These are phyloP conservation scores for Peterozyma toletana DNA, from an alignment of 805 yeast species.

Conservation along the genomic window DNA sequence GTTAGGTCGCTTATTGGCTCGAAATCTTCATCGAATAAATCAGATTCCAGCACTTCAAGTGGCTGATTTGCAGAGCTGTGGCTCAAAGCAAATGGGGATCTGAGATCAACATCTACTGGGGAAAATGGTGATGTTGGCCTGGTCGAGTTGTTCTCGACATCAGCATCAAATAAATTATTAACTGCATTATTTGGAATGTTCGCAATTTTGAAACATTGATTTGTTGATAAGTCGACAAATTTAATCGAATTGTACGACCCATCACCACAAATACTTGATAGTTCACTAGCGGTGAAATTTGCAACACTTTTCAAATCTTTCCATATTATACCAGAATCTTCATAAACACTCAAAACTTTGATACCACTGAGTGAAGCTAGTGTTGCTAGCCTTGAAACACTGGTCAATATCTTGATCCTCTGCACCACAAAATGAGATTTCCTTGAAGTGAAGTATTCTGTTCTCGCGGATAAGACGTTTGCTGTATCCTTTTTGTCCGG, in stretches of 20 bases:
- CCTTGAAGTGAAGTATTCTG: conserved; percentile 30
- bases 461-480: conserved; percentile 21
- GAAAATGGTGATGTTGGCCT: conserved; percentile 11
- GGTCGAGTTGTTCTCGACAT: conserved; percentile 3
- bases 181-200: conserved; percentile 5
- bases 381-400: conserved; percentile 24
- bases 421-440: conserved; percentile 35
- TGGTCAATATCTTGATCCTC: conserved; percentile 27
- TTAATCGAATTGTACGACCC: conserved; percentile 14
- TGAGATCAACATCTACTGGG: conserved; percentile 7
- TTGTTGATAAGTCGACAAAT: conserved; percentile 13
- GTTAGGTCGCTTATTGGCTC: conserved; percentile 7
- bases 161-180: neutral
- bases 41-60: too few relatives aligned
- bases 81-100: neutral
- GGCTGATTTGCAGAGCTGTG: neutral
- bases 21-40: neutral
- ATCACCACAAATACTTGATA: conserved; percentile 12
- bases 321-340: conserved; percentile 21
- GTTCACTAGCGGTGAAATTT: conserved; percentile 18
- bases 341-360: conserved; percentile 17
- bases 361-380: conserved; percentile 22
- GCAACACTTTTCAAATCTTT: conserved; percentile 15
- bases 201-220: conserved; percentile 11
- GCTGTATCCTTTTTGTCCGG: conserved; percentile 30